A percentile compares a stretch with the other conserved stretches of the same genome.
Evolutionary conservation across 768 basidiomycete species (phyloP).

Genomic region (Lactarius vividus): DNA sequence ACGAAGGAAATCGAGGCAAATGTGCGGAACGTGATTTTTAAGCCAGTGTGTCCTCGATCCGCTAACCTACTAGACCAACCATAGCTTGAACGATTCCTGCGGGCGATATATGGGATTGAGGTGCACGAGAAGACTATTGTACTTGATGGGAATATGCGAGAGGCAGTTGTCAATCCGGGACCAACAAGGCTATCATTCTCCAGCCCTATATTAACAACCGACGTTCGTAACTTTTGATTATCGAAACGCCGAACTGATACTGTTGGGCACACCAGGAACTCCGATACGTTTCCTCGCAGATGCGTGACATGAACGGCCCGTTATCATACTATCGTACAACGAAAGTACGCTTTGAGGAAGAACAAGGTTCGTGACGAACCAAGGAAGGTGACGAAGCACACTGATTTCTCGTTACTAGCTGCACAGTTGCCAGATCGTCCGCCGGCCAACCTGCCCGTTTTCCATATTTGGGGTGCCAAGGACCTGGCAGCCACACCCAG

Average conservation of each 20-base stretch:
- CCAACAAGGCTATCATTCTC: not conserved
- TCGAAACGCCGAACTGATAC: not conserved
- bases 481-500: slow-evolving; percentile 43
- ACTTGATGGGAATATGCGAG: slow-evolving; percentile 21
- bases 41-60: not conserved
- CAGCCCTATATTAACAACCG: slow-evolving; percentile 20
- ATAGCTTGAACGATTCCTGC: slow-evolving; percentile 30
- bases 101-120: slow-evolving; percentile 18
- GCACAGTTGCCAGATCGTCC: slow-evolving; percentile 12
- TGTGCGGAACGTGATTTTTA: slow-evolving; percentile 37
- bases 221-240: slow-evolving; percentile 16
- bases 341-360: slow-evolving; percentile 63
- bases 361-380: slow-evolving; percentile 37
- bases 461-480: slow-evolving; percentile 18
- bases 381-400: not conserved
- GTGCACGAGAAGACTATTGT: not conserved
- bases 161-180: slow-evolving; percentile 13
- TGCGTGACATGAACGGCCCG: slow-evolving; percentile 60
- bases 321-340: slow-evolving; percentile 75
- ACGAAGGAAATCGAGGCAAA: slow-evolving; percentile 54
- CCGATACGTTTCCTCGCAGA: slow-evolving; percentile 47
- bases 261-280: slow-evolving; percentile 47
- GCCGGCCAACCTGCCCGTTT: slow-evolving; percentile 18
- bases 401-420: slow-evolving; percentile 1
- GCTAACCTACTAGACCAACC: slow-evolving; percentile 1